Evolutionary conservation across 441 rosid genomes (phyloP).

Genomic region (Eutrema salsugineum): DNA sequence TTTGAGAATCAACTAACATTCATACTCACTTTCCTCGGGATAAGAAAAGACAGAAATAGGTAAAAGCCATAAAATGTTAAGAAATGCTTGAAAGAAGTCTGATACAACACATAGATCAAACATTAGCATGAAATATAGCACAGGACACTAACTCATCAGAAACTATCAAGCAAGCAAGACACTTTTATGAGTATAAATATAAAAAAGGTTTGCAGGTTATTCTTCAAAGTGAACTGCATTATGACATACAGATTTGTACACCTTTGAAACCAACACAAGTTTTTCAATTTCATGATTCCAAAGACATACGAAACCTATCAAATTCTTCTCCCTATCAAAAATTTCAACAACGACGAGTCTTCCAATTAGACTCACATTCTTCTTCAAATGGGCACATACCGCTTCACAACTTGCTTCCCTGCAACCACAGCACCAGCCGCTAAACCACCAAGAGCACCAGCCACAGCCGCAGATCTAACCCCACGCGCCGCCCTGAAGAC

Average conservation of each 20-base stretch:
- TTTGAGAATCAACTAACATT: neutral
- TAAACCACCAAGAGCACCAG: conserved; percentile 86
- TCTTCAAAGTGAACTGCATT: conserved; percentile 20
- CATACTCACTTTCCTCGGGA: neutral
- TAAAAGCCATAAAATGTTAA: neutral
- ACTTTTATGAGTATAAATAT: neutral
- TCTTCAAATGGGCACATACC: conserved; percentile 68
- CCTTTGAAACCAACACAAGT: conserved; percentile 10
- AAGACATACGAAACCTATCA: conserved; percentile 18
- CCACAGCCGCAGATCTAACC: conserved; percentile 89
- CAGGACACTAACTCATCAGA: neutral
- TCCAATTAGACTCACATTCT: conserved; percentile 24
- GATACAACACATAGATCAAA: conserved; percentile 16
- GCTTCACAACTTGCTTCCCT: conserved; percentile 73
- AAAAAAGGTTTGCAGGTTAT: conserved; percentile 13
- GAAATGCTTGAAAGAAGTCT: neutral
- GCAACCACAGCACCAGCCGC: conserved; percentile 83
- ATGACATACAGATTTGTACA: conserved; percentile 12
- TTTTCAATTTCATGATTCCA: conserved; percentile 23
- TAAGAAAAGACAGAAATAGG: neutral
- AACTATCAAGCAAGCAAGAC: neutral
- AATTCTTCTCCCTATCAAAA: conserved; percentile 36
- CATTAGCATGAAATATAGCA: neutral
- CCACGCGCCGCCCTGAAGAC: conserved; percentile 88
- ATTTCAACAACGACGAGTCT: conserved; percentile 22